Evolutionary conservation across 495 filamentous ascomycete species (phyloP).

Genomic region (Pyrenula aspistea): DNA sequence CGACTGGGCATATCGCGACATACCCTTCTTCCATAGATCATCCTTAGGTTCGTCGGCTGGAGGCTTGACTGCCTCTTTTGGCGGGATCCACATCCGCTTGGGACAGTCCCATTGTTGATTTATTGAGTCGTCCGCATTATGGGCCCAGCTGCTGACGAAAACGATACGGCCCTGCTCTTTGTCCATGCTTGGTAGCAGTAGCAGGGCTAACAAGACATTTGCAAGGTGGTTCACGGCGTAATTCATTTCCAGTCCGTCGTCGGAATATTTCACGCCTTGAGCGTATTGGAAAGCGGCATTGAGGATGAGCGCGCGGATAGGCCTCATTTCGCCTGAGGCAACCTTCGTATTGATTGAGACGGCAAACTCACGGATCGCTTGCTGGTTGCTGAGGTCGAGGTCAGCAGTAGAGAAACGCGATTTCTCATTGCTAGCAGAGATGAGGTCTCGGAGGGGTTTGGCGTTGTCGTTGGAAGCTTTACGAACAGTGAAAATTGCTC

Average conservation of each 20-base stretch:
- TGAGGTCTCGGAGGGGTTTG: background rate
- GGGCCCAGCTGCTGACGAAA: slow-evolving; percentile 28
- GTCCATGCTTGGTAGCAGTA: slow-evolving; percentile 32
- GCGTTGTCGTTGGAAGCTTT: slow-evolving; percentile 10
- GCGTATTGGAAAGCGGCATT: slow-evolving; percentile 27
- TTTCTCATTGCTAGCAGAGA: background rate
- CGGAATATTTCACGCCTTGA: slow-evolving; percentile 15
- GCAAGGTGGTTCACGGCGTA: slow-evolving; percentile 33
- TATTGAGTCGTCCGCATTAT: slow-evolving; percentile 20
- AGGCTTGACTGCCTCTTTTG: slow-evolving; percentile 9
- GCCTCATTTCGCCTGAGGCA: slow-evolving; percentile 21
- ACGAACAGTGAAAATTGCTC: slow-evolving; percentile 28
- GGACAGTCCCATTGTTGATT: slow-evolving; percentile 14
- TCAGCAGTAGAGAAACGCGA: slow-evolving; percentile 19
- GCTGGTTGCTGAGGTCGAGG: slow-evolving; percentile 24
- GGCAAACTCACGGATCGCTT: slow-evolving; percentile 22
- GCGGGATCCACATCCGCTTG: slow-evolving; percentile 13
- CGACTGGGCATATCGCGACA: slow-evolving; percentile 24
- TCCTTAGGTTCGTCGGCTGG: slow-evolving; percentile 7
- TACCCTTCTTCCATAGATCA: slow-evolving; percentile 7
- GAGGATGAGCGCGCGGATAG: slow-evolving; percentile 30
- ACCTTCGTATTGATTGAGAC: slow-evolving; percentile 14
- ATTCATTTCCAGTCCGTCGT: slow-evolving; percentile 24
- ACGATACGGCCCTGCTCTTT: slow-evolving; percentile 27
- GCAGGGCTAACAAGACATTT: slow-evolving; percentile 28